Conservation (phyloP, 2,329 filamentous ascomycete species). For the Nemania abortiva region DNA sequence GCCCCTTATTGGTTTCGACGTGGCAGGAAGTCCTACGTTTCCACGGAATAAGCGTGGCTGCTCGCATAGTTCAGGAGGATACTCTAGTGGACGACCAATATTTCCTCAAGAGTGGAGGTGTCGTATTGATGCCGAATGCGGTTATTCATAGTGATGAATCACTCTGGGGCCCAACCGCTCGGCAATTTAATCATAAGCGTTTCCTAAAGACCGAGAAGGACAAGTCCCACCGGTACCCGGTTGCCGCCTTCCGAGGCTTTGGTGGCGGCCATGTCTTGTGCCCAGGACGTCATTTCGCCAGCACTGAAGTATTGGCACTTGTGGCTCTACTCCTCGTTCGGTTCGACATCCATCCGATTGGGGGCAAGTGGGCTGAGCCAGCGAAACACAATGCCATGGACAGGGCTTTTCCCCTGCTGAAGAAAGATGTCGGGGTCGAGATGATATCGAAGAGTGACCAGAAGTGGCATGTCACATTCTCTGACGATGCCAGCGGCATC, state of each 20-base stretch:
- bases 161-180: conserved; percentile 32
- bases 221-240: conserved; percentile 26
- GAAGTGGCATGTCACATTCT: conserved; percentile 11
- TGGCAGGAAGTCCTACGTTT: conserved; percentile 20
- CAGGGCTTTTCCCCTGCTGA: conserved; percentile 8
- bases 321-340: conserved; percentile 18
- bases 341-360: conserved; percentile 5
- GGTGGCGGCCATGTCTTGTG: conserved; percentile 33
- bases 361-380: conserved; percentile 1
- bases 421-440: conserved; percentile 8
- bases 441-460: conserved; percentile 8
- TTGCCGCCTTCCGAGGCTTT: conserved; percentile 28
- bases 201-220: conserved; percentile 24
- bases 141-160: conserved; percentile 34
- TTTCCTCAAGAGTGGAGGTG: conserved; percentile 41
- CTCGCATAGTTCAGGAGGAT: conserved; percentile 23
- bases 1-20: conserved; percentile 20
- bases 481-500: background rate
- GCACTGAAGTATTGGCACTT: conserved; percentile 25
- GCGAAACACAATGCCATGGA: conserved; percentile 2
- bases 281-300: conserved; percentile 32
- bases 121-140: conserved; percentile 35
- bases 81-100: conserved; percentile 35
- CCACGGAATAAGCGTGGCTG: conserved; percentile 19
- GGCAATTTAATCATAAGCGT: conserved; percentile 30